Base-by-base conservation (phyloP, 2,329 filamentous ascomycete species). In the Coniochaeta prunicola region DNA sequence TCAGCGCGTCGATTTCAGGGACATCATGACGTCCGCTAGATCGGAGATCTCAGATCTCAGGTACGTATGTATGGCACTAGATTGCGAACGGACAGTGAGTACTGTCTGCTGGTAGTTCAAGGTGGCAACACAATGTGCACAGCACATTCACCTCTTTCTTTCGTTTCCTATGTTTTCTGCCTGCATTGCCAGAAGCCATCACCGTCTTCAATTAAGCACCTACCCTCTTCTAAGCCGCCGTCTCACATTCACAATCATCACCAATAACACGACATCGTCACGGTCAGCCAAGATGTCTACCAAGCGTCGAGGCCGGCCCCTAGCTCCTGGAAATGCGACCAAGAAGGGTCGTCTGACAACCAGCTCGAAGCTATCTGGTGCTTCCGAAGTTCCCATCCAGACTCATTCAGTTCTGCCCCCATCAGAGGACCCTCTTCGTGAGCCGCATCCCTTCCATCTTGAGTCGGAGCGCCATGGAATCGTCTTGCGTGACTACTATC, bases 401-500 rank as follows among this genome's bases (percentile, higher is more conserved):
- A 4, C 15, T 21, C 31, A 12, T 12, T n/a, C 31, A 36, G 2
- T 10, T 21, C 70, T 66, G 56, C 38, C 62, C 1, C 60, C 64
- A 59, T 58, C 53, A 34, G 62, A 62, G 33, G 71, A 74, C 57
- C 71, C 70, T 28, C 66, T 81, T 57, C 74, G 72, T 36, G 67
- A 72, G 26, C 79, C 79, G 0, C 80, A 83, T 60, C 77, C 76
- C 12, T 75, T 76, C 45, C 68, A 76, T n/a, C 66, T 71, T 17
- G 72, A 77, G 24, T 73, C 78, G 9, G 79, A 82, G 62, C 72
- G 77, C 24, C 64, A 87, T 63, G 86, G 85, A 19, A 85, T 90
- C 56, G 84, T 90, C 0, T 76, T 88, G 36, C 85, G 87, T 42
- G 81, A 89, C 54, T 96, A 87, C 74, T 97, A 96, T 65, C 91